phyloP scores from a whole-genome alignment of 139 green algal species.

The Marvania coccoides region DNA sequence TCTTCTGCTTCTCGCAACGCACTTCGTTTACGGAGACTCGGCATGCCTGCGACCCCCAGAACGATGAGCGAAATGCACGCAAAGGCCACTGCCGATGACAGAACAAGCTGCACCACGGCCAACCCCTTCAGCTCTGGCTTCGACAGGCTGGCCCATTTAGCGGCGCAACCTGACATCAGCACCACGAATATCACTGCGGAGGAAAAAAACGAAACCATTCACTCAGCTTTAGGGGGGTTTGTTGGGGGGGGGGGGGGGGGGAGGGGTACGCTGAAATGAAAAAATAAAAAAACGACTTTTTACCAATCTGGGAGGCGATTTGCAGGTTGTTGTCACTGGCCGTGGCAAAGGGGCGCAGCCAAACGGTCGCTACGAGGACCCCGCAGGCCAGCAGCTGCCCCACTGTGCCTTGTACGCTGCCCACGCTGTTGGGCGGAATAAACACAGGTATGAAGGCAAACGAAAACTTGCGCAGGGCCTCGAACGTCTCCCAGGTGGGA shows the following conservation, averaged over 20 bases:
- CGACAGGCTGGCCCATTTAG: slow-evolving; percentile 31
- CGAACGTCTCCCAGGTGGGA: slow-evolving; percentile 33
- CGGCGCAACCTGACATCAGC: slow-evolving; percentile 21
- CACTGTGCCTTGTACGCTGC: slow-evolving; percentile 21
- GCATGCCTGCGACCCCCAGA: neutral
- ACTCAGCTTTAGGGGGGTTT: too few relatives aligned
- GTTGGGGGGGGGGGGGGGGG: neutral
- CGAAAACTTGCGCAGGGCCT: slow-evolving; percentile 34
- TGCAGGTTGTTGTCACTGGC: slow-evolving; percentile 27
- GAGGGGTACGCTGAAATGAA: neutral
- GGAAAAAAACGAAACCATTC: too few relatives aligned
- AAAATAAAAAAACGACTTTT: neutral
- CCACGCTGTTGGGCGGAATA: neutral
- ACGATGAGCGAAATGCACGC: neutral
- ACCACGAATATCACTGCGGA: slow-evolving; percentile 33
- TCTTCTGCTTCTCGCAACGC: too few relatives aligned
- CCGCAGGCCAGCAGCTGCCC: slow-evolving; percentile 20
- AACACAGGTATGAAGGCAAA: slow-evolving; percentile 35
- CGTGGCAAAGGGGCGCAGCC: slow-evolving; percentile 15
- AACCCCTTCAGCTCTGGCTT: neutral
- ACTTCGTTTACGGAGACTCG: neutral
- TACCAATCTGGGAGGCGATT: slow-evolving; percentile 13
- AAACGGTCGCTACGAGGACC: slow-evolving; percentile 7
- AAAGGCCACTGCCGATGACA: slow-evolving; percentile 15
- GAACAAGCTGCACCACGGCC: slow-evolving; percentile 6